Evolutionary conservation across 2,329 filamentous ascomycete genomes (phyloP), one percentile per base, ranked within the genome.

Genomic region (Fusarium redolens): DNA sequence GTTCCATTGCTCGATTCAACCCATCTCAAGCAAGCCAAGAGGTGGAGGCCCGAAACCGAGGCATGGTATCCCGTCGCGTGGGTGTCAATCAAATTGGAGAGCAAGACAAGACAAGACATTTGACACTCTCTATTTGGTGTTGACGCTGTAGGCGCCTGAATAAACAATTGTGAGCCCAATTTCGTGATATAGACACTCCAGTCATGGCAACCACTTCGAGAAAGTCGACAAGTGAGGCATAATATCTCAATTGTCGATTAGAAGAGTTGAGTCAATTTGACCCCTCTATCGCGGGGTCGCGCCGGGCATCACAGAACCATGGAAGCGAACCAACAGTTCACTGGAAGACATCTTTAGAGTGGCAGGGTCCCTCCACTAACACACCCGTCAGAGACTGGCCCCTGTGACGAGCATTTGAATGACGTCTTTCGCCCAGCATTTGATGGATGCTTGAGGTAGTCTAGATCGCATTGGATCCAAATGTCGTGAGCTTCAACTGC

Each of bases 271-370:
- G 40, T 68, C 70, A 68, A 73, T 55, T 71, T 50, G 33, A 72
- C 50, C 69, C 59, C 69, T 72, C 69, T 38, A 68, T 64, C 69
- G 69, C 64, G 69, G 69, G 69, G 69, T 72, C 64, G 37, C 52
- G 43, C 25, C 57, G 31, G 51, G 38, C 25, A 47, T 56, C 56
- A 51, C n/a, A 52, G 45, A 57, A 55, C 31, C 41, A 47, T 38
- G 50, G 25, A 69, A 64, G 62, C 58, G 62, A 67, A 64, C 68
- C 68, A 71, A 50, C 55, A 52, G 31, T 35, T 28, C 50, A 30
- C n/a, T 63, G 25, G 28, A 40, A 50, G 48, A 37, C 40, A 68
- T 40, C 57, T 59, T 62, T 61, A 56, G 47, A 41, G 28, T 28
- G 35, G 37, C 65, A 48, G 60, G 57, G 57, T 67, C 60, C 63